Evolutionary conservation across 441 rosid species (phyloP).

Genomic region (Biscutella laevigata): DNA sequence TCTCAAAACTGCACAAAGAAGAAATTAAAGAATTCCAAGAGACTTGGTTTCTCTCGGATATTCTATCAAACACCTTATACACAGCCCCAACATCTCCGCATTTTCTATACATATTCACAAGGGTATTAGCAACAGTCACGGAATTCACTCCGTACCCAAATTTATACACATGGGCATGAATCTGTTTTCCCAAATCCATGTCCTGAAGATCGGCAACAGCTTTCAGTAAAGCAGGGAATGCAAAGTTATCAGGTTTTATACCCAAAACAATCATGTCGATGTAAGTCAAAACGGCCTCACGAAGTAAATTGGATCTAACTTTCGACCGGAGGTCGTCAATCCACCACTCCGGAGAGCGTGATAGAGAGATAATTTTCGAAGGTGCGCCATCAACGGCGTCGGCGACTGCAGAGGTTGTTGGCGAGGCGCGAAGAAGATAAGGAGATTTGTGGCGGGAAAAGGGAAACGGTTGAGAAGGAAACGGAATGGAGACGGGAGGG

Average conservation of each 20-base stretch:
- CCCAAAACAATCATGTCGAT: slow-evolving; percentile 43
- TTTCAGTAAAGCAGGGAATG: slow-evolving; percentile 69
- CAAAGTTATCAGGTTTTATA: slow-evolving; percentile 51
- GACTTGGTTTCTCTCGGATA: slow-evolving; percentile 60
- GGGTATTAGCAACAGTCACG: slow-evolving; percentile 56
- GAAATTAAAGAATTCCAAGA: slow-evolving; percentile 86
- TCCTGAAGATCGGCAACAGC: slow-evolving; percentile 52
- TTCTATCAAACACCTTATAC: slow-evolving; percentile 62
- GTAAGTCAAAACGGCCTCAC: slow-evolving; percentile 56
- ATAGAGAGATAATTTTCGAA: slow-evolving; percentile 16
- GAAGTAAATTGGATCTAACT: slow-evolving; percentile 50
- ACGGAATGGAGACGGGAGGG: slow-evolving; percentile 14
- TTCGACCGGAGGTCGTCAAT: slow-evolving; percentile 47
- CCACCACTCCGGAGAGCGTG: slow-evolving; percentile 46
- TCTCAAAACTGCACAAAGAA: slow-evolving; percentile 48
- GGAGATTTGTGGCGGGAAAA: slow-evolving; percentile 19
- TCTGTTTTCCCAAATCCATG: slow-evolving; percentile 50
- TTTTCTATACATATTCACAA: slow-evolving; percentile 59
- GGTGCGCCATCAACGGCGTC: slow-evolving; percentile 20
- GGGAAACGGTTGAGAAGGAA: slow-evolving; percentile 20
- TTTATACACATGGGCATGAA: slow-evolving; percentile 70
- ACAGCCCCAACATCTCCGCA: slow-evolving; percentile 50
- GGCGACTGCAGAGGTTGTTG: not conserved
- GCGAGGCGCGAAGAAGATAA: slow-evolving; percentile 13
- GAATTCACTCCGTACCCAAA: slow-evolving; percentile 46